A percentile compares a stretch with the other conserved stretches of the same genome.
Conservation (phyloP, 2,329 filamentous ascomycete genomes). For the Pseudogymnoascus sp. region DNA sequence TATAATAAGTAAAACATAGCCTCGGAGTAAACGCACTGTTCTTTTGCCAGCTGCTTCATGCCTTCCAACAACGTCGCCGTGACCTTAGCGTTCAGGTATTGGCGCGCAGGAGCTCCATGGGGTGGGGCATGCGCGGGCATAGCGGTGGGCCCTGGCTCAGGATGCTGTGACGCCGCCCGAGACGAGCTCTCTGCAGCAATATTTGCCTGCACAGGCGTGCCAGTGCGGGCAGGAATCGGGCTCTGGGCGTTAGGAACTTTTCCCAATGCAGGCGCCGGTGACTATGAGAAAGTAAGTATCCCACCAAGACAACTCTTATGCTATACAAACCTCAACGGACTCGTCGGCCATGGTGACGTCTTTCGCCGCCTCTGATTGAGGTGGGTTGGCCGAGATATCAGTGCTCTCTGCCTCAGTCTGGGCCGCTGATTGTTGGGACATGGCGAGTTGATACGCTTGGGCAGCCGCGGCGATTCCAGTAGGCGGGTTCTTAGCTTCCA, state of each 20-base stretch:
- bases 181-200: slow-evolving; percentile 36
- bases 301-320: neutral
- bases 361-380: neutral
- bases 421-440: slow-evolving; percentile 20
- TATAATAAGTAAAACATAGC: neutral
- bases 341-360: neutral
- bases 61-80: slow-evolving; percentile 61
- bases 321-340: neutral
- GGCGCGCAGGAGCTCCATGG: slow-evolving; percentile 60
- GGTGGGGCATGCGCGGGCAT: slow-evolving; percentile 51
- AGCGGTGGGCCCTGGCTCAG: slow-evolving; percentile 38
- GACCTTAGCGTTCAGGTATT: slow-evolving; percentile 64
- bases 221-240: slow-evolving; percentile 31
- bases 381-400: neutral
- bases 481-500: neutral
- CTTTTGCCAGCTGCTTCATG: slow-evolving; percentile 63
- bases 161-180: slow-evolving; percentile 48
- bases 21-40: slow-evolving; percentile 47
- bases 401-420: slow-evolving; percentile 12
- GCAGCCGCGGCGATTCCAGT: slow-evolving; percentile 21
- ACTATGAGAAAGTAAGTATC: slow-evolving; percentile 13
- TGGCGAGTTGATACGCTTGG: slow-evolving; percentile 22
- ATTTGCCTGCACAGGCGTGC: slow-evolving; percentile 37
- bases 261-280: slow-evolving; percentile 19
- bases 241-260: slow-evolving; percentile 20